Base-by-base conservation (phyloP, 805 yeast genomes). In the Starmerella roubikii region DNA sequence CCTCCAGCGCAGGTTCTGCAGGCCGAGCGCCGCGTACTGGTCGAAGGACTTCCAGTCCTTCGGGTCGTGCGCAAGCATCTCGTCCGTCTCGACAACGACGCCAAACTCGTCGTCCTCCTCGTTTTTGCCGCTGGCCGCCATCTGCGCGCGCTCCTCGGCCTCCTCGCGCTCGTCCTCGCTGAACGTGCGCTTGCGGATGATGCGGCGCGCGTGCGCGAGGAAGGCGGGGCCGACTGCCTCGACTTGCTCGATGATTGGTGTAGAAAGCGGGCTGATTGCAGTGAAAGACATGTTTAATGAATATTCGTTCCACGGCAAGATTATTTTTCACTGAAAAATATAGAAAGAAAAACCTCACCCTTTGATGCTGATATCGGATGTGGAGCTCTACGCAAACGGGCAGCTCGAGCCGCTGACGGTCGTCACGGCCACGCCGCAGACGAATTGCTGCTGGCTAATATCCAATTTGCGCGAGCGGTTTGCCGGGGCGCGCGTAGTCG, bases 1-100 rank as follows among this genome's bases (percentile, higher is more conserved):
- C 51, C 65, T 76, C 77, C 72, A 78, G 69, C 98, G 78, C 62
- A 82, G 74, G 59, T 84, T 82, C 46, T 93, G 77, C 54, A 91
- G 69, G 48, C 98, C 97, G 64, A 91, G 73, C 35, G 91, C 97
- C 39, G 93, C 94, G 56, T 91, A 91, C 64, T 91, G 79, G 63
- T 91, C 96, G 51, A 91, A 93, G 38, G 78, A 67, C 67, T 91
- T 91, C 98, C 98, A 91, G 59, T 91, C 95, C 71, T 94, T 80
- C 57, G 98, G 95, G 60, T 91, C 97, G 56, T 82, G 93, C 24
- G 70, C 64, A 52, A 91, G 72, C 64, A 88, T 68, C 42, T 76
- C 84, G 49, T 77, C 86, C 48, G 75, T 79, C 55, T 85, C 93
- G 23, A 78, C 72, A 49, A 68, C 63, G 39, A 74, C 81, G 22